Evolutionary conservation across 2,329 filamentous ascomycete genomes (phyloP), one percentile per base, ranked within the genome.

Genomic region (Trichoderma sp.): DNA sequence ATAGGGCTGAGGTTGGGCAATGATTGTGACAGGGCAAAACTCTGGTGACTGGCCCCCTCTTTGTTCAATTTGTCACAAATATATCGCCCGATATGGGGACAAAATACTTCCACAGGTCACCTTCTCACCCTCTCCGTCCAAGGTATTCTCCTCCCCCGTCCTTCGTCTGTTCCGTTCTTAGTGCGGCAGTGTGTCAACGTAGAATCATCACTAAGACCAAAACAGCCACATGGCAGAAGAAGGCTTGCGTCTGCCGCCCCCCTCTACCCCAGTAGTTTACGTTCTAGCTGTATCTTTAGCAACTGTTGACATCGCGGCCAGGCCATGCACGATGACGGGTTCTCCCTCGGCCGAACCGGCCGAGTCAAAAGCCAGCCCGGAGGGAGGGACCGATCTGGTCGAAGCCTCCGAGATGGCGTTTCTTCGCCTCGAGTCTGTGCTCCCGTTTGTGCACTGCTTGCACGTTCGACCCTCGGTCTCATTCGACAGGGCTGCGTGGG

Each of bases 371-470:
- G 24, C 51, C 44, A 56, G 30, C 39, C 59, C 60, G 60, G 60
- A 63, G 60, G 41, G 60, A 63, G 56, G 50, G 44, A 63, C 60
- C 51, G 60, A 63, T 56, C 60, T 63, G 60, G 60, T 63, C 7
- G 50, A 63, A 63, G 51, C 50, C 50, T 30, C 60, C 60, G 60
- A 63, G 43, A 63, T 63, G 60, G 60, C 51, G 60, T 56, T 62
- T 7, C 9, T 54, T 9, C 48, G 48, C n/a, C 14, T 52, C 39
- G 6, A 15, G 28, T 34, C 56, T 44, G 50, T n/a, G 54, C 41
- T 28, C 24, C 7, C 19, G 41, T 24, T 10, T 43, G 19, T 21
- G 21, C 3, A 24, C 21, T 17, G 48, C 21, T 60, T 30, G 45
- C 39, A 28, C 28, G 6, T 51, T 45, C 7, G 12, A 28, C 21